Evolutionary conservation across 2,329 filamentous ascomycete genomes (phyloP).

Genomic region (Knoxdaviesia capensis): DNA sequence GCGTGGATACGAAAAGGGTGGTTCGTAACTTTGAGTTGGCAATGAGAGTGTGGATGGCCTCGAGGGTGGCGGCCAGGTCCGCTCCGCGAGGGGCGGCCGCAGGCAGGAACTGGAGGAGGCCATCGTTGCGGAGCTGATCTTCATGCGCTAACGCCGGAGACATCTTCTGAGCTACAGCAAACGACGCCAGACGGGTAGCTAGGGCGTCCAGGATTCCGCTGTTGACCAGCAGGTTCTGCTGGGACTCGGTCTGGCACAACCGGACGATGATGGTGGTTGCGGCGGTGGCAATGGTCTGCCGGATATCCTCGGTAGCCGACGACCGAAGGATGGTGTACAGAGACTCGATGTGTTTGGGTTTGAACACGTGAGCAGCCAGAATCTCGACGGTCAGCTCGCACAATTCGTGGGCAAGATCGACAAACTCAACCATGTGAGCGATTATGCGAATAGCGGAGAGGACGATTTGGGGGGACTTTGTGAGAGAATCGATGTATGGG

Average conservation of each 20-base stretch:
- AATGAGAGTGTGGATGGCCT: conserved; percentile 59
- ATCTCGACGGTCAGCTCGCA: conserved; percentile 24
- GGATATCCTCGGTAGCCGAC: conserved; percentile 25
- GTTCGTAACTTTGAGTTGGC: conserved; percentile 62
- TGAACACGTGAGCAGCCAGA: conserved; percentile 48
- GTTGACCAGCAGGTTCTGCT: conserved; percentile 47
- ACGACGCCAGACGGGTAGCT: conserved; percentile 50
- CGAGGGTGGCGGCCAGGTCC: conserved; percentile 49
- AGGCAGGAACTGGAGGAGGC: no score
- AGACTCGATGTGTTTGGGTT: conserved; percentile 35
- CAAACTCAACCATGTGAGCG: conserved; percentile 19
- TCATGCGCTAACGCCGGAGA: no score
- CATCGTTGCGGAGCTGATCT: no score
- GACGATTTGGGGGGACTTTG: conserved; percentile 44
- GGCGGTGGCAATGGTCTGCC: conserved; percentile 41
- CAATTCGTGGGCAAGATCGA: conserved; percentile 48
- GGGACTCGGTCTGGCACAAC: conserved; percentile 46
- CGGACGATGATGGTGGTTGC: conserved; percentile 33
- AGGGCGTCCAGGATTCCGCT: conserved; percentile 61
- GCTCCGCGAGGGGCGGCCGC: conserved; percentile 17
- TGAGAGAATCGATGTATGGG: conserved; percentile 42
- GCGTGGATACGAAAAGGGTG: conserved; percentile 48
- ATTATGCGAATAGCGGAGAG: conserved; percentile 50
- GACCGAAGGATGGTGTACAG: conserved; percentile 47
- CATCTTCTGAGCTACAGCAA: conserved; percentile 46